Evolutionary conservation across 257 asterid genomes (phyloP).

Genomic region (Striga asiatica): DNA sequence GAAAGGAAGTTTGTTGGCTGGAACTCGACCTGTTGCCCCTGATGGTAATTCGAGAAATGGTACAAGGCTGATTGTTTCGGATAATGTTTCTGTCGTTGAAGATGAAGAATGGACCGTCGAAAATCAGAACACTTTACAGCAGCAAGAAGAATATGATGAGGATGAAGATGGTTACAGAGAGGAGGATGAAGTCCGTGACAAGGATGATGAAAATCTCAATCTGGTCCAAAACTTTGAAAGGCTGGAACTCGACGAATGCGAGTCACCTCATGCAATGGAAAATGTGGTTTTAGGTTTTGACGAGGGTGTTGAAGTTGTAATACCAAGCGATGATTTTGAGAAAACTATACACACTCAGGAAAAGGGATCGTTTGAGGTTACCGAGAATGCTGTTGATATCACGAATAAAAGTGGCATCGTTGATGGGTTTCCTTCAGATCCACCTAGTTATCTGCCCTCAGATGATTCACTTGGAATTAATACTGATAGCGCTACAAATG

Average conservation of each 20-base stretch:
- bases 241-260: conserved; percentile 48
- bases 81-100: conserved; percentile 49
- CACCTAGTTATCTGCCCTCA: conserved; percentile 27
- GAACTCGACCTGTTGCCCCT: conserved; percentile 26
- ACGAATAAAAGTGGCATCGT: conserved; percentile 33
- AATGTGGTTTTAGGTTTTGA: conserved; percentile 85
- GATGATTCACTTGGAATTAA: conserved; percentile 27
- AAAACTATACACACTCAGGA: conserved; percentile 38
- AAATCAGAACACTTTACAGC: conserved; percentile 48
- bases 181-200: conserved; percentile 81
- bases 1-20: conserved; percentile 25
- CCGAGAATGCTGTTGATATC: conserved; percentile 29
- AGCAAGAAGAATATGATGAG: conserved; percentile 89
- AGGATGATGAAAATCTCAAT: conserved; percentile 52
- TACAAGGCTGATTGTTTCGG: conserved; percentile 22
- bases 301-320: conserved; percentile 84
- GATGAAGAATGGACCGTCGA: conserved; percentile 88
- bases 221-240: conserved; percentile 51
- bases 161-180: conserved; percentile 84
- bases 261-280: conserved; percentile 38
- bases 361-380: conserved; percentile 27
- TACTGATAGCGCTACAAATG: conserved; percentile 25
- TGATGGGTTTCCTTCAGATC: conserved; percentile 40
- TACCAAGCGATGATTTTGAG: conserved; percentile 76
- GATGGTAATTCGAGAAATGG: conserved; percentile 39